Evolutionary conservation across 495 filamentous ascomycete genomes (phyloP), one percentile per base, ranked within the genome.

Genomic region (Hypoxylon cercidicola): DNA sequence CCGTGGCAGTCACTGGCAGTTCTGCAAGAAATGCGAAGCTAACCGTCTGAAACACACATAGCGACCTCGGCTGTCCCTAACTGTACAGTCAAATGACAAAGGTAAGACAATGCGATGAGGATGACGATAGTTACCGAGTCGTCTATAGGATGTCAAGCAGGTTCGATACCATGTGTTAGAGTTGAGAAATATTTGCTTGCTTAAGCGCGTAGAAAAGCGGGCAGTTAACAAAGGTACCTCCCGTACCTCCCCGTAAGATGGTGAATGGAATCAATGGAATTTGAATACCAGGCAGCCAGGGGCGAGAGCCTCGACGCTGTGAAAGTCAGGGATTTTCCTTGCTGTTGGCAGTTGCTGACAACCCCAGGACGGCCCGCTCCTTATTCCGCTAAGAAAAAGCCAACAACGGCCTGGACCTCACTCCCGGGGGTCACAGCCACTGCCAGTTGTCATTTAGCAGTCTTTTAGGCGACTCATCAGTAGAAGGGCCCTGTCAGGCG

Each of bases 31-130:
- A 59, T 60, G 65, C 65, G 65, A 68, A 48, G 65, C 55, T 68
- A 68, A 15, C 65, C 65, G 65, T 60, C 55, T 64, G 65, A 64
- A 44, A 68, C 64, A 68, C 52, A 68, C 64, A 68, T 46, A 62
- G 48, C 20, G 28, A 50, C n/a, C 23, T 43, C 13, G 32, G 43
- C 15, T 43, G 25, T 32, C 35, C 54, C 8, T 7, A 4, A 32
- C 3, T 7, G 10, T 43, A 16, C 37, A 53, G 39, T 56, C 46
- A 56, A 56, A 16, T 51, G 53, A 54, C 28, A 16, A 18, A 30
- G n/a, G 25, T 13, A 41, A 54, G 11, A 37, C 19, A 62, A 48
- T 40, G 19, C 34, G 64, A 67, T 43, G 18, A 47, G 21, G 45
- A 41, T 43, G 18, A 47, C 30, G 45, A 41, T 16, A 34, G 1